Percentiles rank a stretch among this genome's conserved stretches.
Conservation (phyloP, 345 rosid genomes). For the Physaria fendleri region DNA sequence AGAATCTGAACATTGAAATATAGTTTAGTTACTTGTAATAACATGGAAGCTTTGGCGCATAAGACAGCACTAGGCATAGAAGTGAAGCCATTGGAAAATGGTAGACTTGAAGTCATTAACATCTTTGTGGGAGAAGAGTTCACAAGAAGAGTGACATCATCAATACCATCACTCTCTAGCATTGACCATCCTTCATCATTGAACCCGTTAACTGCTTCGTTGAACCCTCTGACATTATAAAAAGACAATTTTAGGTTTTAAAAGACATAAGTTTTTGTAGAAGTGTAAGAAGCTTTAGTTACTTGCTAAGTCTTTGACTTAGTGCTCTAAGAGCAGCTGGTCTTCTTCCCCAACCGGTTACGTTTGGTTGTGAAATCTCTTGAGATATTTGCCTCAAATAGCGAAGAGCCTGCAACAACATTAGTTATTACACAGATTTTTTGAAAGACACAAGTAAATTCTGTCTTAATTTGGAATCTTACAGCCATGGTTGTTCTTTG, state of each 20-base stretch:
- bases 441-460: background rate
- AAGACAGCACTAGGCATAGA: conserved; percentile 67
- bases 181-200: conserved; percentile 92
- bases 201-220: conserved; percentile 93
- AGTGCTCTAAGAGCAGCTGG: conserved; percentile 89
- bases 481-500: conserved; percentile 96
- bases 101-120: conserved; percentile 56
- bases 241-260: background rate
- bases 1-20: background rate
- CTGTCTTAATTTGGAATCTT: conserved; percentile 21
- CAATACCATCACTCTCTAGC: conserved; percentile 89
- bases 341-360: conserved; percentile 80
- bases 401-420: conserved; percentile 64
- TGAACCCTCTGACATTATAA: conserved; percentile 63
- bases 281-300: conserved; percentile 9
- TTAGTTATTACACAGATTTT: background rate
- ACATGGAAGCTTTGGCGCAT: conserved; percentile 97
- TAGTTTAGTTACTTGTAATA: conserved; percentile 56
- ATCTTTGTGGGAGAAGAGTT: conserved; percentile 84
- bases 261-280: background rate
- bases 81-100: conserved; percentile 65
- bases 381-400: conserved; percentile 88
- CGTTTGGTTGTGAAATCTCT: conserved; percentile 88
- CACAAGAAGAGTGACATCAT: conserved; percentile 87
- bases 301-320: conserved; percentile 90